Base-by-base conservation (phyloP, 257 asterid species). In the Orobanche coerulescens region DNA sequence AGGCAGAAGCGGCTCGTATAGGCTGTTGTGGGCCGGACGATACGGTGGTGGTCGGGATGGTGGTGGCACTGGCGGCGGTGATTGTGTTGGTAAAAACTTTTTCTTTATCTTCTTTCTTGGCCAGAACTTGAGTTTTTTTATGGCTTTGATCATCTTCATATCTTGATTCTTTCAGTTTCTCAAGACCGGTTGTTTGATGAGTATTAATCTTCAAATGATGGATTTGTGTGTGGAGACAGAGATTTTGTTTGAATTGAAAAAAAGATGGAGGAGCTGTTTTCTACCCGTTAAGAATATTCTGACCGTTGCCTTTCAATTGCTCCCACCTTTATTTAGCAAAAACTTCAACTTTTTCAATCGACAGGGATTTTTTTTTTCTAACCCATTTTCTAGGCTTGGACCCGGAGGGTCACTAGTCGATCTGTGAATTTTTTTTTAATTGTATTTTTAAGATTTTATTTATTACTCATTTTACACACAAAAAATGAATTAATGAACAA, bases 321-420 rank as follows among this genome's bases (percentile, higher is more conserved):
- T 28, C 84, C 81, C 74, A 95, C 96, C n/a, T n/a, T n/a, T n/a
- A n/a, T 14, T 95, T 92, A 65, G 86, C 98, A 72, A 85, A 96
- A 44, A 88, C 96, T 19, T 88, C 96, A 12, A 92, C 98, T 73
- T n/a, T n/a, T n/a, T n/a, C n/a, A n/a, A n/a, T n/a, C n/a, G n/a
- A n/a, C n/a, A n/a, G n/a, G n/a, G n/a, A n/a, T n/a, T n/a, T n/a
- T n/a, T n/a, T n/a, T n/a, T n/a, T n/a, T n/a, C n/a, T n/a, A n/a
- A n/a, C n/a, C n/a, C n/a, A n/a, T n/a, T n/a, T n/a, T n/a, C n/a
- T n/a, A n/a, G n/a, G n/a, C n/a, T n/a, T n/a, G n/a, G n/a, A n/a
- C n/a, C n/a, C n/a, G n/a, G n/a, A n/a, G n/a, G n/a, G n/a, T n/a
- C n/a, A n/a, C n/a, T n/a, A n/a, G n/a, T n/a, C n/a, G n/a, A n/a